phyloP scores from a whole-genome alignment of 352 stramenopile genomes.

The Phytopythium vexans region DNA sequence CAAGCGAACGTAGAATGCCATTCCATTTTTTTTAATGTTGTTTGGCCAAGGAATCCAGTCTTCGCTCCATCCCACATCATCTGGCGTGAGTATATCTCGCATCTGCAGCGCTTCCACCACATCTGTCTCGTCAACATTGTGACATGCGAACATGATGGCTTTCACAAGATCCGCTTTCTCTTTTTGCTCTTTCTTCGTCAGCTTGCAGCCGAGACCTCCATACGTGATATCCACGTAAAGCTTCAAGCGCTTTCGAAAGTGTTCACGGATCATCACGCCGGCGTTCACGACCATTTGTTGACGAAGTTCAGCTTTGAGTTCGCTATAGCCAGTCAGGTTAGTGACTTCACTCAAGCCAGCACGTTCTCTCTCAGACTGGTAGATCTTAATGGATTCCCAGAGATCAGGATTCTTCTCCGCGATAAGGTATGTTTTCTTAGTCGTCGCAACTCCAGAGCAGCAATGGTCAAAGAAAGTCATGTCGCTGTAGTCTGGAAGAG shows the following conservation, averaged over 20 bases:
- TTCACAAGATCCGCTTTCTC: slow-evolving; percentile 6
- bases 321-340: slow-evolving; percentile 2
- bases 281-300: slow-evolving; percentile 9
- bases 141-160: slow-evolving; percentile 5
- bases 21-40: slow-evolving; percentile 9
- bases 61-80: slow-evolving; percentile 6
- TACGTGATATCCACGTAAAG: slow-evolving; percentile 3
- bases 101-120: slow-evolving; percentile 4
- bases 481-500: slow-evolving; percentile 12
- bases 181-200: slow-evolving; percentile 5
- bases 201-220: not conserved
- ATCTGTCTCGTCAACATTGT: not conserved
- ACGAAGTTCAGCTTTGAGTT: slow-evolving; percentile 3
- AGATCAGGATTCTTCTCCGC: slow-evolving; percentile 7
- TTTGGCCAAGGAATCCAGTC: slow-evolving; percentile 11
- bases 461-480: slow-evolving; percentile 12
- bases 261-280: slow-evolving; percentile 6
- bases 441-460: slow-evolving; percentile 5
- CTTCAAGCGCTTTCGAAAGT: slow-evolving; percentile 1
- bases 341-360: slow-evolving; percentile 6
- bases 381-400: slow-evolving; percentile 12
- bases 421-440: not conserved
- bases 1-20: slow-evolving; percentile 13
- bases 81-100: slow-evolving; percentile 2
- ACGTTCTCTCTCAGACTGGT: not conserved